phyloP scores from a whole-genome alignment of 75 land plant genomes.

The Adiantum capillusveneris region DNA sequence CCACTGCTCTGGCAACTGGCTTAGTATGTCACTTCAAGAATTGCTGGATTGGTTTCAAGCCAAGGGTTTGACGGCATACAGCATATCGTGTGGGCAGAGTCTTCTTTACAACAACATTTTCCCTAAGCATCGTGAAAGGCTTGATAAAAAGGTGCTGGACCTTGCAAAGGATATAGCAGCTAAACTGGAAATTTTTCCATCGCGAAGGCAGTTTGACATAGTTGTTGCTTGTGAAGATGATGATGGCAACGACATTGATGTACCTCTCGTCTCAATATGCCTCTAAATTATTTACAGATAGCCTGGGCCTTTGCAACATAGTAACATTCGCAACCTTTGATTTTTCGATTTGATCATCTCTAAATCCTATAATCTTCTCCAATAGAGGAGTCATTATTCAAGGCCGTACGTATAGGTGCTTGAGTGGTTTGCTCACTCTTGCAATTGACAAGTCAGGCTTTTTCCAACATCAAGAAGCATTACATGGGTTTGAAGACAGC shows the following conservation, averaged over 20 bases:
- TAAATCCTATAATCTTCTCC: not conserved
- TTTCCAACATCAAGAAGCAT: too few species aligned
- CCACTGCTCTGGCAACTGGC: slow-evolving; percentile 93
- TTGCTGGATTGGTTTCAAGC: slow-evolving; percentile 63
- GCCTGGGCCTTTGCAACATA: not conserved
- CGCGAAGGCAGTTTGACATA: slow-evolving; percentile 68
- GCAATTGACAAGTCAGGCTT: too few species aligned
- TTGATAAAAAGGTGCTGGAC: slow-evolving; percentile 61
- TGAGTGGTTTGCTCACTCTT: too few species aligned
- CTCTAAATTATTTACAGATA: slow-evolving; percentile 15
- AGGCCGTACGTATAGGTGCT: not conserved
- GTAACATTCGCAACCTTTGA: not conserved
- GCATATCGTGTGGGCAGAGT: slow-evolving; percentile 78
- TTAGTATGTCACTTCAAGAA: slow-evolving; percentile 65
- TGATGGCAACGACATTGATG: slow-evolving; percentile 74
- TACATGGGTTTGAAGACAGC: too few species aligned
- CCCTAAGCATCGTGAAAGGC: slow-evolving; percentile 66
- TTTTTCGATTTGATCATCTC: not conserved
- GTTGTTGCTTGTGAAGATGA: slow-evolving; percentile 96
- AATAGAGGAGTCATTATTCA: not conserved
- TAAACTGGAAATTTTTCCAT: slow-evolving; percentile 55
- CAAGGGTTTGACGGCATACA: slow-evolving; percentile 75
- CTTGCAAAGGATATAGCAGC: slow-evolving; percentile 72
- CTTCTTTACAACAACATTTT: slow-evolving; percentile 81
- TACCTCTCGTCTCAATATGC: slow-evolving; percentile 76